Conservation (phyloP, 495 filamentous ascomycete species). For the Penicillium taxi region DNA sequence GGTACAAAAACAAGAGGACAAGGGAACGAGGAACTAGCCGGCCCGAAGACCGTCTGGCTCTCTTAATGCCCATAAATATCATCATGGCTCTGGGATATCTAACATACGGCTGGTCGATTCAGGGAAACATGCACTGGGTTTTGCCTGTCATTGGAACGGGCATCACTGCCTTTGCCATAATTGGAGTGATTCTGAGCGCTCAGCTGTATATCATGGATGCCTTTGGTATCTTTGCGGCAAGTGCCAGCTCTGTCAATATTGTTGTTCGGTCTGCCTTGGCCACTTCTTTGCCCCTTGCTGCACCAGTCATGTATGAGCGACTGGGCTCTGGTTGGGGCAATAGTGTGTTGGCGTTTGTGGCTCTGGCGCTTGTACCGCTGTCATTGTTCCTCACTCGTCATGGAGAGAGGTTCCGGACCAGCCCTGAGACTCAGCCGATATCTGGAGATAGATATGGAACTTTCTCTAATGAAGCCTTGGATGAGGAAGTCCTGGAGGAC, state of each 20-base stretch:
- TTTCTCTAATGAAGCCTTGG: no score
- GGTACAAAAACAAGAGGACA: slow-evolving; percentile 16
- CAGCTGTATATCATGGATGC: slow-evolving; percentile 64
- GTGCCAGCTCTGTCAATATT: slow-evolving; percentile 53
- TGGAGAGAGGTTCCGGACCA: neutral
- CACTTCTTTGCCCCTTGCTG: slow-evolving; percentile 33
- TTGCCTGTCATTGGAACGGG: slow-evolving; percentile 60
- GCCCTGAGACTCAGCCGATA: no score
- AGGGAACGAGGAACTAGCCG: slow-evolving; percentile 12
- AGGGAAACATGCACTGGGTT: slow-evolving; percentile 49
- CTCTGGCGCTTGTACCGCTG: slow-evolving; percentile 25
- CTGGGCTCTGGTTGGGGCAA: slow-evolving; percentile 41
- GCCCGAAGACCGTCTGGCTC: slow-evolving; percentile 33
- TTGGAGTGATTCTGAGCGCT: slow-evolving; percentile 43
- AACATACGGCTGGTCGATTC: slow-evolving; percentile 64
- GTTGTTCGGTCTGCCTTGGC: slow-evolving; percentile 34
- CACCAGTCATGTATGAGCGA: slow-evolving; percentile 25
- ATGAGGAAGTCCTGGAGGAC: no score
- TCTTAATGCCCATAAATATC: slow-evolving; percentile 50
- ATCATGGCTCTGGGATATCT: slow-evolving; percentile 57
- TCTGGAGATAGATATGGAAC: no score
- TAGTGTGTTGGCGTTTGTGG: slow-evolving; percentile 33
- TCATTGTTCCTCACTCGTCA: slow-evolving; percentile 14
- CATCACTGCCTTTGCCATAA: slow-evolving; percentile 58
- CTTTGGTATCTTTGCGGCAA: slow-evolving; percentile 56